Evolutionary conservation across 116 monocot genomes (phyloP).

Genomic region (Thalassia testudinum): DNA sequence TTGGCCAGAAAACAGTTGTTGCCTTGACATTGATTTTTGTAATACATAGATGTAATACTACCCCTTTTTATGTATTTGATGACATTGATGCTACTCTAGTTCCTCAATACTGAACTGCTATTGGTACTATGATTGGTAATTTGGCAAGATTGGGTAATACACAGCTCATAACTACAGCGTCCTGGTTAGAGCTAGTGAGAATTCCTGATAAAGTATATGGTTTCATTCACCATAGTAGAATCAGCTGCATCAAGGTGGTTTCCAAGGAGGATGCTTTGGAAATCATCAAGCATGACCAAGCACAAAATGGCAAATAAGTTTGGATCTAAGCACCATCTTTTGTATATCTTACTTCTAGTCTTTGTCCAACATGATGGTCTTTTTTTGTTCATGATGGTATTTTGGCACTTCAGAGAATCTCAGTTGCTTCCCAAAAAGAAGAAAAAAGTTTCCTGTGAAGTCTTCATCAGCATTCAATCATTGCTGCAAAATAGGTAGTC

Average conservation of each 20-base stretch:
- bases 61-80: slow-evolving; percentile 98
- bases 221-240: slow-evolving; percentile 88
- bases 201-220: slow-evolving; percentile 97
- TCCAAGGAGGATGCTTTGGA: slow-evolving; percentile 79
- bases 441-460: no score
- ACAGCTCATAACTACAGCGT: slow-evolving; percentile 95
- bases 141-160: slow-evolving; percentile 77
- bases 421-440: no score
- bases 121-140: slow-evolving; percentile 96
- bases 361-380: no score
- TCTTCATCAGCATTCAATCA: no score
- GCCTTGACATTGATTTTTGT: slow-evolving; percentile 94
- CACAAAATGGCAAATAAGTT: slow-evolving; percentile 32
- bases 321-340: no score
- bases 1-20: slow-evolving; percentile 99
- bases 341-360: no score
- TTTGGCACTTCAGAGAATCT: no score
- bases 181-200: slow-evolving; percentile 82
- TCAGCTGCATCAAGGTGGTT: slow-evolving; percentile 81
- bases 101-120: slow-evolving; percentile 95
- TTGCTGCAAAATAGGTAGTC: background rate
- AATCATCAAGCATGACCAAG: slow-evolving; percentile 92
- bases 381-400: no score
- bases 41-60: slow-evolving; percentile 94
- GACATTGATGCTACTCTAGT: slow-evolving; percentile 99